phyloP scores from a whole-genome alignment of 2,329 filamentous ascomycete genomes.

The Ascochyta rabiei region DNA sequence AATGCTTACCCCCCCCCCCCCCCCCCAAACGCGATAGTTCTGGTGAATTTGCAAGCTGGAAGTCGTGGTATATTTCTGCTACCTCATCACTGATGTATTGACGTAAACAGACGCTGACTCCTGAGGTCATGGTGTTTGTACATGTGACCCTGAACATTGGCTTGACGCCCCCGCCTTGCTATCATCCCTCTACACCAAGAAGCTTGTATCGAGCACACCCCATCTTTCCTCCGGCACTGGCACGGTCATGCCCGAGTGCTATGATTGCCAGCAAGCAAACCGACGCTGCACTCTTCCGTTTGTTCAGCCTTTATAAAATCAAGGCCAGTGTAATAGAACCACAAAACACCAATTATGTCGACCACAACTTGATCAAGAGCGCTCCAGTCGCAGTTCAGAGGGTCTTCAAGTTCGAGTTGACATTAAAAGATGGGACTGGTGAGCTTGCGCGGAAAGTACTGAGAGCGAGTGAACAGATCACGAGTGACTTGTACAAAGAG shows the following conservation, averaged over 20 bases:
- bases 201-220: background rate
- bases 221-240: slow-evolving; percentile 59
- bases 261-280: slow-evolving; percentile 59
- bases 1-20: slow-evolving; percentile 55
- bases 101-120: background rate
- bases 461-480: slow-evolving; percentile 52
- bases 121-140: background rate
- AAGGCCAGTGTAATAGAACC: slow-evolving; percentile 57
- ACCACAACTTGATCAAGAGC: slow-evolving; percentile 66
- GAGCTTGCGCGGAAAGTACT: slow-evolving; percentile 50
- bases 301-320: slow-evolving; percentile 58
- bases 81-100: background rate
- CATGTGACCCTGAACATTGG: background rate
- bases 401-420: slow-evolving; percentile 63
- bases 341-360: slow-evolving; percentile 66
- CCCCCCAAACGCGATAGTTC: slow-evolving; percentile 21
- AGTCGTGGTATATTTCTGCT: background rate
- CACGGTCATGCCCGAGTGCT: slow-evolving; percentile 59
- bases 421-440: slow-evolving; percentile 54
- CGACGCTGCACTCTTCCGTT: slow-evolving; percentile 57
- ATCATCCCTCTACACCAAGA: background rate
- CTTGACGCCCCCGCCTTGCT: background rate
- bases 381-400: slow-evolving; percentile 65
- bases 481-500: slow-evolving; percentile 29
- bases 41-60: background rate